phyloP scores from a whole-genome alignment of 331 rosid species.

The Prunus yedoensis region DNA sequence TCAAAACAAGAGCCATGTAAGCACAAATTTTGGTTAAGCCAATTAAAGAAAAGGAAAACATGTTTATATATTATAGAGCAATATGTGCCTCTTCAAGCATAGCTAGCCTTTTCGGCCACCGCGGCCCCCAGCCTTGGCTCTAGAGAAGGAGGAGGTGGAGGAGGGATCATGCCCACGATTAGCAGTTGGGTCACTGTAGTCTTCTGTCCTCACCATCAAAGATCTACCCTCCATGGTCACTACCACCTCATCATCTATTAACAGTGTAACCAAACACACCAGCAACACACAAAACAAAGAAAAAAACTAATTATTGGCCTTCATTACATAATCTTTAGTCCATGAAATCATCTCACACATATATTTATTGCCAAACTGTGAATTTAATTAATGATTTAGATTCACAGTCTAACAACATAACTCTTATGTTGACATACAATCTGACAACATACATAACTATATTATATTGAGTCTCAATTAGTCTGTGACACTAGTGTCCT shows the following conservation, averaged over 20 bases:
- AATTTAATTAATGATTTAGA: too few relatives aligned
- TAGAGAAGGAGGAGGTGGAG: neutral
- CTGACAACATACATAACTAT: too few relatives aligned
- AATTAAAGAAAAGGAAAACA: neutral
- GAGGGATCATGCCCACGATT: constrained; percentile 44
- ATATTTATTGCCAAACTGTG: too few relatives aligned
- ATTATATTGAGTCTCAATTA: neutral
- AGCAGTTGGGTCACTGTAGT: constrained; percentile 48
- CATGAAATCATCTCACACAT: too few relatives aligned
- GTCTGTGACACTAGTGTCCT: neutral
- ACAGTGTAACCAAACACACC: neutral
- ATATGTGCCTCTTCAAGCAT: too few relatives aligned
- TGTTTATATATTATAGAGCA: neutral
- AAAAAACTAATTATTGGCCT: neutral
- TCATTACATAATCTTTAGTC: neutral
- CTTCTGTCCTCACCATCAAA: constrained; percentile 35
- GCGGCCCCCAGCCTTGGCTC: neutral
- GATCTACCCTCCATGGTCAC: constrained; percentile 29
- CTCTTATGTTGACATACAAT: too few relatives aligned
- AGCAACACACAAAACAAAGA: neutral
- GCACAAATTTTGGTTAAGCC: too few relatives aligned
- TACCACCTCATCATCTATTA: neutral
- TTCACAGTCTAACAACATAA: too few relatives aligned
- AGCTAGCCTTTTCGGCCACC: constrained; percentile 20
- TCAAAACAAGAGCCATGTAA: too few relatives aligned